Percentiles rank a stretch among this genome's conserved stretches.
These are phyloP conservation scores for Penicillium sp. DNA, from an alignment of 2,329 filamentous ascomycete genomes.

Conservation along the genomic window DNA sequence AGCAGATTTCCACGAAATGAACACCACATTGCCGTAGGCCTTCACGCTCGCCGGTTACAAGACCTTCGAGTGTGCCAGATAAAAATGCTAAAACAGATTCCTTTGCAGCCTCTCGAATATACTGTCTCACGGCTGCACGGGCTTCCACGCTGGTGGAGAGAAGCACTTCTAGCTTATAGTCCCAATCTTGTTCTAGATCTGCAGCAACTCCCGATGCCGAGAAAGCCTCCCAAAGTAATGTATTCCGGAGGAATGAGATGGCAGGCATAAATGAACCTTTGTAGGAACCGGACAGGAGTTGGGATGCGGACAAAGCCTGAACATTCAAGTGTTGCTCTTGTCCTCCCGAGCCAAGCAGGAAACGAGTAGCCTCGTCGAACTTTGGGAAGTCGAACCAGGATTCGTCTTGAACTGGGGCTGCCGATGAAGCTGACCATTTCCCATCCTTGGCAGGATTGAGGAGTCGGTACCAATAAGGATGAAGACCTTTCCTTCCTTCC, in stretches of 20 bases:
- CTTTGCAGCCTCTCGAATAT: conserved; percentile 33
- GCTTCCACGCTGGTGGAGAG: conserved; percentile 67
- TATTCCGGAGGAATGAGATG: conserved; percentile 64
- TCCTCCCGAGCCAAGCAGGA: conserved; percentile 26
- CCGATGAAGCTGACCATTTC: conserved; percentile 42
- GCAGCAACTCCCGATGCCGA: conserved; percentile 41
- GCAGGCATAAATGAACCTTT: conserved; percentile 63
- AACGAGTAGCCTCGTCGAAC: conserved; percentile 35
- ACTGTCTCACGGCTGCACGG: conserved; percentile 51
- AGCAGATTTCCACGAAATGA: conserved; percentile 54
- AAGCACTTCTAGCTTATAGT: conserved; percentile 69
- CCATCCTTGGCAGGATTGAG: conserved; percentile 53
- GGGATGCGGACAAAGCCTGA: conserved; percentile 32
- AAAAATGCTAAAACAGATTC: conserved; percentile 42
- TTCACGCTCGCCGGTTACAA: conserved; percentile 38
- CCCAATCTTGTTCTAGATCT: conserved; percentile 77
- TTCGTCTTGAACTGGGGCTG: conserved; percentile 53
- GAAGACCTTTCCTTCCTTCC: conserved; percentile 83
- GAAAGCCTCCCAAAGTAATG: conserved; percentile 59
- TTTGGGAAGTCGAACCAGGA: conserved; percentile 39
- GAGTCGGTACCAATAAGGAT: conserved; percentile 70
- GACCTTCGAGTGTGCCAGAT: conserved; percentile 44
- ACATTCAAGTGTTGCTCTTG: conserved; percentile 26
- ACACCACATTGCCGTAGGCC: conserved; percentile 46
- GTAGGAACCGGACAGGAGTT: conserved; percentile 27